phyloP scores from a whole-genome alignment of 768 basidiomycete genomes.

The Pulveroboletus ravenelii region DNA sequence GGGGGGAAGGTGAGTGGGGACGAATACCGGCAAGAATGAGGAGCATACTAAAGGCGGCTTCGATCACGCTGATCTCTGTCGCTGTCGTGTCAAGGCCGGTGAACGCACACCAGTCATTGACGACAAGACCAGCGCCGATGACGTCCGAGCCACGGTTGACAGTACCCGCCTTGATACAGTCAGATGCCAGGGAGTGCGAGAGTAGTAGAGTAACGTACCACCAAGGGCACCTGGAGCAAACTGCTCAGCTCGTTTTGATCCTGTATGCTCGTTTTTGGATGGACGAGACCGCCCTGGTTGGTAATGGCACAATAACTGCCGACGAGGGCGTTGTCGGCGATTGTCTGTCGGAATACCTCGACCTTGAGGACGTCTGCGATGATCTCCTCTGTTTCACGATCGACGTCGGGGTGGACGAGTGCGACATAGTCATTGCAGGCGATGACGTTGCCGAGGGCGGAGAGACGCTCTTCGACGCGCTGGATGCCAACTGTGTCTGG shows the following conservation, averaged over 20 bases:
- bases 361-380: conserved; percentile 99
- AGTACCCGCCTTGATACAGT: conserved; percentile 73
- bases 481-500: conserved; percentile 93
- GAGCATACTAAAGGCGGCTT: conserved; percentile 90
- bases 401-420: conserved; percentile 95
- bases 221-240: conserved; percentile 88
- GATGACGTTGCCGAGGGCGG: conserved; percentile 97
- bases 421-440: conserved; percentile 99
- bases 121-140: conserved; percentile 94
- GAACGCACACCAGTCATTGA: conserved; percentile 99
- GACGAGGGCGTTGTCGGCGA: conserved; percentile 95
- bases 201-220: conserved; percentile 52
- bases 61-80: conserved; percentile 97
- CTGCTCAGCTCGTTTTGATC: conserved; percentile 97
- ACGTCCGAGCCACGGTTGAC: conserved; percentile 99
- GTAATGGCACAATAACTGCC: conserved; percentile 94
- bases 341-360: conserved; percentile 96
- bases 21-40: not conserved
- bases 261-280: conserved; percentile 94
- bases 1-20: conserved; percentile 8
- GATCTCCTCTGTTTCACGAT: conserved; percentile 99
- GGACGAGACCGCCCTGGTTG: conserved; percentile 96
- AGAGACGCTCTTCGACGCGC: conserved; percentile 94
- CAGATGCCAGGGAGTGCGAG: not conserved
- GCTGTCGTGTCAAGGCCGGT: conserved; percentile 99